Conservation (phyloP, 148 eudicot genomes). For the Polygonum aviculare region DNA sequence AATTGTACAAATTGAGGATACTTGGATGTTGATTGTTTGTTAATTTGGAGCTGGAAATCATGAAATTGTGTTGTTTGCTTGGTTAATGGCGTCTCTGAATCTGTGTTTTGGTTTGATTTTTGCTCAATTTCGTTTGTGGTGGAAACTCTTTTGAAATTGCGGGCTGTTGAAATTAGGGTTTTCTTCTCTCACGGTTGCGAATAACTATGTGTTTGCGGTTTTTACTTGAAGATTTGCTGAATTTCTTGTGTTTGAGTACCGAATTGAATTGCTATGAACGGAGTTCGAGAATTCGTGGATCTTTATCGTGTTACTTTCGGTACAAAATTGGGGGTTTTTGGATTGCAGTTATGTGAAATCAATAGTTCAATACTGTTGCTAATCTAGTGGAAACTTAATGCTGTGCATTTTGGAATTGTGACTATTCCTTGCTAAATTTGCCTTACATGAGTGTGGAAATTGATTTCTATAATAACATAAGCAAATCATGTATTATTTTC, state of each 20-base stretch:
- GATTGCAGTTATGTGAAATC: background rate
- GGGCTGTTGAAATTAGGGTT: conserved; percentile 1
- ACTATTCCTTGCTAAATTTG: background rate
- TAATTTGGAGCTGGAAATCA: background rate
- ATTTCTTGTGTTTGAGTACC: background rate
- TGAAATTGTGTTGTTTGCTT: background rate
- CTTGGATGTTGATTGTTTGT: background rate
- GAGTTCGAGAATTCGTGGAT: background rate
- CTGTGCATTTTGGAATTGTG: background rate
- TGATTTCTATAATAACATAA: too few species aligned
- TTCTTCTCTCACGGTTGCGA: background rate
- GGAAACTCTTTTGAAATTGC: background rate
- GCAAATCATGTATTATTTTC: background rate
- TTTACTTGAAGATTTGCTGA: background rate
- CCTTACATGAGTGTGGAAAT: background rate
- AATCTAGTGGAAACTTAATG: background rate
- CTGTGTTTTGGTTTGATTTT: background rate
- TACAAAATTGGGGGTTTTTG: background rate
- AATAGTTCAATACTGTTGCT: background rate
- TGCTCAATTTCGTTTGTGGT: background rate
- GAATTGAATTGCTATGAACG: background rate
- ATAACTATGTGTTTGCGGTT: background rate
- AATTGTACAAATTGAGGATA: background rate
- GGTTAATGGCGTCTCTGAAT: background rate
- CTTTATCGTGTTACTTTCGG: background rate